Evolutionary conservation across 257 asterid genomes (phyloP), one percentile per base, ranked within the genome.

Genomic region (Hygrophila difformis): DNA sequence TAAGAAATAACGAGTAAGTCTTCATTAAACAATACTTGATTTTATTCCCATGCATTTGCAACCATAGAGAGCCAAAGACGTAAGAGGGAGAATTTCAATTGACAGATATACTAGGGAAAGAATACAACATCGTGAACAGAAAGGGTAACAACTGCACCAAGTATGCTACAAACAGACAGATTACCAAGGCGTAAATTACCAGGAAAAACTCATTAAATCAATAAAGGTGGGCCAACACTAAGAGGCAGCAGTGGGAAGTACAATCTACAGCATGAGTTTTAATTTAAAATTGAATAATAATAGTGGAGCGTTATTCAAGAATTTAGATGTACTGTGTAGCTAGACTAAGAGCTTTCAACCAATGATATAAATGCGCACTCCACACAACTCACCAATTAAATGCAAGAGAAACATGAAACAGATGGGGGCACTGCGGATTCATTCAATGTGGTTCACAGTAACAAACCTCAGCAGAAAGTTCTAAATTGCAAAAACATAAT

Each of bases 141-240:
- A 47, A 49, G 1, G 35, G 45, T 36, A 16, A 9, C 17, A 18
- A 23, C 29, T 24, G 48, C 45, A 17, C 51, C 49, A 15, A 24
- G 23, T 33, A 33, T 5, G 10, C 37, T 12, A 33, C 37, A 37
- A 35, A 15, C n/a, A 55, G n/a, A 21, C 18, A 44, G 31, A 36
- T 14, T 16, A 23, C 39, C 35, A 21, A 28, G 9, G 21, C 17
- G 11, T 18, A 31, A 34, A 16, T 55, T 38, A 39, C 14, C 49
- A 38, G 8, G 44, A 44, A n/a, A n/a, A n/a, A n/a, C n/a, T n/a
- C n/a, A n/a, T n/a, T 51, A 52, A n/a, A 34, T 19, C 9, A 26
- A 20, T 31, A 15, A 11, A 18, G 20, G 18, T 19, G 37, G 40
- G 10, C 51, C 47, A 37, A 12, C 11, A 35, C 34, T 18, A 35